phyloP scores from a whole-genome alignment of 371 early-diverging fungal genomes.

The Vittaforma corneae region DNA sequence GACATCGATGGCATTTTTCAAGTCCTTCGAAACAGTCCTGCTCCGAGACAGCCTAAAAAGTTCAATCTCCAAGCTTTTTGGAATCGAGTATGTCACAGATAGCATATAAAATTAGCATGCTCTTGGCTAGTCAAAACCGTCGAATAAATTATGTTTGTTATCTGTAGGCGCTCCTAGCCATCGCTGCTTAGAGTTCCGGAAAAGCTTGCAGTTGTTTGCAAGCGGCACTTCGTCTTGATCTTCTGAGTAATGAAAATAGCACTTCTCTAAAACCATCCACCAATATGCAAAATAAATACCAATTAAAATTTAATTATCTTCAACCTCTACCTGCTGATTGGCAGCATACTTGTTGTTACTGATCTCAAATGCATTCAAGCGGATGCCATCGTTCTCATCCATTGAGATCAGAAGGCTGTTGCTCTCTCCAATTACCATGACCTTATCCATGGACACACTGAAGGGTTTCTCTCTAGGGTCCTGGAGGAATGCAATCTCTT shows the following conservation, averaged over 20 bases:
- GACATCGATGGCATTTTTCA: slow-evolving; percentile 85
- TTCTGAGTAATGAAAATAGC: too few relatives aligned
- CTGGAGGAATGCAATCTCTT: slow-evolving; percentile 81
- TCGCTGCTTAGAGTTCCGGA: too few relatives aligned
- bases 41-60: slow-evolving; percentile 62
- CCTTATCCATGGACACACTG: slow-evolving; percentile 76
- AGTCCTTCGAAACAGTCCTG: slow-evolving; percentile 81
- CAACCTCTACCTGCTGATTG: background rate
- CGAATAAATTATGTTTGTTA: too few relatives aligned
- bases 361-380: slow-evolving; percentile 42
- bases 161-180: too few relatives aligned
- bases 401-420: slow-evolving; percentile 56
- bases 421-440: slow-evolving; percentile 77
- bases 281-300: background rate
- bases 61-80: slow-evolving; percentile 47
- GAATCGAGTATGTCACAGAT: slow-evolving; percentile 46
- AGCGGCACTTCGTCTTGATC: too few relatives aligned
- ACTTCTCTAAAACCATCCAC: too few relatives aligned
- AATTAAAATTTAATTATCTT: slow-evolving; percentile 16
- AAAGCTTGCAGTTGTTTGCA: too few relatives aligned
- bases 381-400: slow-evolving; percentile 57
- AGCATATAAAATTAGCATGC: background rate
- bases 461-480: slow-evolving; percentile 74
- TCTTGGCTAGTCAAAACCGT: background rate
- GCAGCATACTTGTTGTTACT: slow-evolving; percentile 54